A percentile compares a stretch with the other conserved stretches of the same genome.
Conservation (phyloP, 495 filamentous ascomycete species). For the Wilcoxina mikolae region DNA sequence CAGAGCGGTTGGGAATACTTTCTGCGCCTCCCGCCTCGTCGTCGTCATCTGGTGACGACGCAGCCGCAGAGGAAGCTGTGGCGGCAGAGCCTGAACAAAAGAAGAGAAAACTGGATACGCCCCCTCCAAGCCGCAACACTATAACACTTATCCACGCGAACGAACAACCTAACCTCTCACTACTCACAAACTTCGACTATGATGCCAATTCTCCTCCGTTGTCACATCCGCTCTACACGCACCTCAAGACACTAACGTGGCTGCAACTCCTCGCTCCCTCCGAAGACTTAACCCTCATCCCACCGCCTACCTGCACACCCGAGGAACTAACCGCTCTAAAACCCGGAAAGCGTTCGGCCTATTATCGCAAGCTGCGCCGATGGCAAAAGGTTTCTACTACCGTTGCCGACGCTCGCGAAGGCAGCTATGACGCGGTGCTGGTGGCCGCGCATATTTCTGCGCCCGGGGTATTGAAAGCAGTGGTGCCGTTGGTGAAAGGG, state of each 20-base stretch:
- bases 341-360: slow-evolving; percentile 57
- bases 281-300: slow-evolving; percentile 51
- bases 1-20: slow-evolving; percentile 81
- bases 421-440: slow-evolving; percentile 69
- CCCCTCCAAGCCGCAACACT: slow-evolving; percentile 51
- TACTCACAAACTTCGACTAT: slow-evolving; percentile 77
- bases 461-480: slow-evolving; percentile 52
- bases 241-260: slow-evolving; percentile 76
- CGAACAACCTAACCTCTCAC: slow-evolving; percentile 71
- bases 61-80: slow-evolving; percentile 5
- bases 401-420: slow-evolving; percentile 55
- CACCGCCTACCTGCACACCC: slow-evolving; percentile 42
- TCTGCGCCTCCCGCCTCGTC: slow-evolving; percentile 29
- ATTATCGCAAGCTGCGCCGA: slow-evolving; percentile 74
- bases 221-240: slow-evolving; percentile 60
- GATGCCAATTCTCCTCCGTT: slow-evolving; percentile 47
- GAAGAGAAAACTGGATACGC: slow-evolving; percentile 10
- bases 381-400: slow-evolving; percentile 52
- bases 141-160: slow-evolving; percentile 79
- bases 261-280: slow-evolving; percentile 68
- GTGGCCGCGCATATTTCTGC: slow-evolving; percentile 69
- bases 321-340: slow-evolving; percentile 51
- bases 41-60: slow-evolving; percentile 11
- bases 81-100: slow-evolving; percentile 8
- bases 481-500: slow-evolving; percentile 65